Conservation (phyloP, 1,284 basidiomycete genomes). For the Singerocomus rubriflavus region DNA sequence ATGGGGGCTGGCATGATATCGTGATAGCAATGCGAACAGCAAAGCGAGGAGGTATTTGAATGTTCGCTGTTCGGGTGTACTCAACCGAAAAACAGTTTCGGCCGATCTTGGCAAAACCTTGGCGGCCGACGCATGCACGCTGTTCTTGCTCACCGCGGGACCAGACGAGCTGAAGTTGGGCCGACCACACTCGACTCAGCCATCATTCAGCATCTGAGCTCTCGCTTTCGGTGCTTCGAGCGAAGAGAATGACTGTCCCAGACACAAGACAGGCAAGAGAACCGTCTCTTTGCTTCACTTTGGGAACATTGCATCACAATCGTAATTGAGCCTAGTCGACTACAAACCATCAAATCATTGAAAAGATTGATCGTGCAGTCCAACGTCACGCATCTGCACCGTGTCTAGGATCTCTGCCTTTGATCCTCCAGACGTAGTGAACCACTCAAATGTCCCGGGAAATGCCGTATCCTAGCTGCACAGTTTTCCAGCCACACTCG, state of each 20-base stretch:
- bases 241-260: neutral
- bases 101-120: slow-evolving; percentile 21
- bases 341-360: neutral
- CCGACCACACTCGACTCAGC: neutral
- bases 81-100: slow-evolving; percentile 9
- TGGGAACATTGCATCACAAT: too few relatives aligned
- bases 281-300: too few relatives aligned
- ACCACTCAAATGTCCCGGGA: slow-evolving; percentile 11
- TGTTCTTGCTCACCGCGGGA: too few relatives aligned
- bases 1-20: slow-evolving; percentile 56
- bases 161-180: neutral
- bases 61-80: neutral
- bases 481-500: slow-evolving; percentile 43
- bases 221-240: neutral
- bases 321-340: neutral
- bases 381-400: neutral
- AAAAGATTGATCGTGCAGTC: neutral
- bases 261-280: neutral
- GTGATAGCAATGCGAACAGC: neutral
- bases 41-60: neutral
- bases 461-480: slow-evolving; percentile 33
- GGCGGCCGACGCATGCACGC: slow-evolving; percentile 20
- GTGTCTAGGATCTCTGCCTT: too few relatives aligned
- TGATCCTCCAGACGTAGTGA: too few relatives aligned
- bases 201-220: too few relatives aligned